Percentiles rank a stretch among this genome's conserved stretches.
Evolutionary conservation across 2,329 filamentous ascomycete species (phyloP).

Genomic region (Emericellopsis cladophorae): DNA sequence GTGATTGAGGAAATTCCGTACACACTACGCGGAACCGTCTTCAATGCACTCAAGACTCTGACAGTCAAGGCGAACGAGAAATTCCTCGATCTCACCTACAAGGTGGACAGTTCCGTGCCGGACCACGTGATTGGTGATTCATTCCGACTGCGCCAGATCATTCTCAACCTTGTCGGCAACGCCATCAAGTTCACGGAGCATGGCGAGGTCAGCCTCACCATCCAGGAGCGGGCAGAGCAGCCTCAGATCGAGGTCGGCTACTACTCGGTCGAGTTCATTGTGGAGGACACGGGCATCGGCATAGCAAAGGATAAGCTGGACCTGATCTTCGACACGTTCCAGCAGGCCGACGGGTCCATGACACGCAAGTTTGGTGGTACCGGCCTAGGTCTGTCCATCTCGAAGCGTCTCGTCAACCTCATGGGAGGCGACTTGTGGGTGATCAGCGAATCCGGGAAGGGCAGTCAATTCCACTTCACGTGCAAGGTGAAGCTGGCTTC

Average conservation of each 20-base stretch:
- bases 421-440: constrained; percentile 98
- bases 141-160: constrained; percentile 92
- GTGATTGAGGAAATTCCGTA: constrained; percentile 97
- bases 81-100: constrained; percentile 82
- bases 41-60: constrained; percentile 91
- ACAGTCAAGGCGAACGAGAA: constrained; percentile 98
- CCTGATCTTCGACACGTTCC: constrained; percentile 97
- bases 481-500: constrained; percentile 79
- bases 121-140: constrained; percentile 95
- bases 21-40: constrained; percentile 84
- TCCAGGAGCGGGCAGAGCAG: constrained; percentile 53
- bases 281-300: constrained; percentile 92
- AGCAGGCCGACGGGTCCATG: constrained; percentile 94
- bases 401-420: constrained; percentile 83
- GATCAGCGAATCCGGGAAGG: constrained; percentile 79
- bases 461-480: constrained; percentile 93
- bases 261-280: constrained; percentile 90
- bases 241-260: constrained; percentile 56
- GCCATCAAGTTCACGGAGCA: constrained; percentile 98
- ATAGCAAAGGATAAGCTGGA: constrained; percentile 93
- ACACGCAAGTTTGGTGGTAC: constrained; percentile 94
- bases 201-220: constrained; percentile 91
- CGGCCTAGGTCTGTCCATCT: constrained; percentile 86
- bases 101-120: constrained; percentile 84
- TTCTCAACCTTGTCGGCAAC: constrained; percentile 92